Base-by-base conservation (phyloP, 1,139 yeast species). In the Candida freyschussii region DNA sequence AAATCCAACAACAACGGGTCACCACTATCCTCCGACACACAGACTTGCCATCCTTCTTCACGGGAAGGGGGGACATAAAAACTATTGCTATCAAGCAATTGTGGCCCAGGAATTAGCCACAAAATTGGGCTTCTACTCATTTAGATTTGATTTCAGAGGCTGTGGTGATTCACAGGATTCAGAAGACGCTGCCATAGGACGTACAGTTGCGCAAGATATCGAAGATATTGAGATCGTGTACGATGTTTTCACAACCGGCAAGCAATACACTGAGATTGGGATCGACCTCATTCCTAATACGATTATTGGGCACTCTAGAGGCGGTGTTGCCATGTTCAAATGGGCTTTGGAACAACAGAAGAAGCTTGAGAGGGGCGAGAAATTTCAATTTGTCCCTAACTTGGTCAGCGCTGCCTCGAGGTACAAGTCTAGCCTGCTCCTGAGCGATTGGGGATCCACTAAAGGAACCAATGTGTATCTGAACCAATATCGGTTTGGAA, bases 11-110 rank as follows among this genome's bases (percentile, higher is more conserved):
- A 33, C 40, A 28, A 43, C 36, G 0, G 37, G 43, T 23, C 28
- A 26, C 2, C 41, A 47, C 24, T 48, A 47, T 18, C 55, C 59
- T 4, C 64, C 65, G 4, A 55, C 60, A 3, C 57, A 67, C 27
- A 53, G 56, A 21, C 55, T 69, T 14, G 75, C 71, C 0, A 48
- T 78, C 4, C 42, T 77, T 9, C 44, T 67, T 13, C 96, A 89
- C 53, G 97, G 96, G 3, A 82, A 76, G 44, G 87, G 79, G 1
- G 94, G 95, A 0, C 94, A 87, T 54, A 72, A 87, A 43, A 74
- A 83, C 59, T 81, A 85, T 55, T 75, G 85, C 40, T 87, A 82
- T 57, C 89, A 81, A 45, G 71, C 72, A 26, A 47, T 60, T 13
- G 56, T 86, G 30, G 91, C 94, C 1, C 72, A 74, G 26, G 58